phyloP scores from a whole-genome alignment of 1,284 basidiomycete species.

The Naganishia sp. region DNA sequence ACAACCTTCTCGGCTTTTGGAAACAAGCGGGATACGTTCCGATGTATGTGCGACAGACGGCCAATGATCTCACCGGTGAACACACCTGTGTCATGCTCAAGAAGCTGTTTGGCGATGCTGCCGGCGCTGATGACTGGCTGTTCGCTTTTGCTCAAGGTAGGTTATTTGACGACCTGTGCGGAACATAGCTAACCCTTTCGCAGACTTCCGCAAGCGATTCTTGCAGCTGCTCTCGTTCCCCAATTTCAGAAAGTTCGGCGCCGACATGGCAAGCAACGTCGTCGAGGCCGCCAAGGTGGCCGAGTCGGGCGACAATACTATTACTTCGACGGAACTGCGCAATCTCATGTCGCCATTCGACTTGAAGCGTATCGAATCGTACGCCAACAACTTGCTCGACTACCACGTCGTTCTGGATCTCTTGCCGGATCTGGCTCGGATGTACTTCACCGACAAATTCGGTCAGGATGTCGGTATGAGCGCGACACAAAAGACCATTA shows the following conservation, averaged over 20 bases:
- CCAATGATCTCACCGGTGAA: conserved; percentile 94
- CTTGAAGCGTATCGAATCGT: conserved; percentile 91
- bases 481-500: conserved; percentile 82
- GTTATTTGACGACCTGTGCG: conserved; percentile 29
- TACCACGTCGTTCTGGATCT: conserved; percentile 95
- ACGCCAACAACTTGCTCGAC: conserved; percentile 93
- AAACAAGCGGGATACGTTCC: conserved; percentile 89
- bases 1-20: conserved; percentile 92
- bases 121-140: conserved; percentile 70
- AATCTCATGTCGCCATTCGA: conserved; percentile 86
- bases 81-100: conserved; percentile 94
- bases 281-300: conserved; percentile 67
- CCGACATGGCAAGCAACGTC: conserved; percentile 81
- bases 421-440: conserved; percentile 71
- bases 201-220: conserved; percentile 92
- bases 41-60: conserved; percentile 88
- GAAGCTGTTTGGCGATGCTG: conserved; percentile 59
- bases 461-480: conserved; percentile 64
- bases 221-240: conserved; percentile 79
- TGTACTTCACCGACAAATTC: conserved; percentile 82
- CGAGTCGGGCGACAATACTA: conserved; percentile 40
- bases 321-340: conserved; percentile 70
- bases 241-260: conserved; percentile 89
- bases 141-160: conserved; percentile 84
- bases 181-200: conserved; percentile 4